Evolutionary conservation across 495 filamentous ascomycete genomes (phyloP), one percentile per base, ranked within the genome.

Genomic region (Penicillium alfredii): DNA sequence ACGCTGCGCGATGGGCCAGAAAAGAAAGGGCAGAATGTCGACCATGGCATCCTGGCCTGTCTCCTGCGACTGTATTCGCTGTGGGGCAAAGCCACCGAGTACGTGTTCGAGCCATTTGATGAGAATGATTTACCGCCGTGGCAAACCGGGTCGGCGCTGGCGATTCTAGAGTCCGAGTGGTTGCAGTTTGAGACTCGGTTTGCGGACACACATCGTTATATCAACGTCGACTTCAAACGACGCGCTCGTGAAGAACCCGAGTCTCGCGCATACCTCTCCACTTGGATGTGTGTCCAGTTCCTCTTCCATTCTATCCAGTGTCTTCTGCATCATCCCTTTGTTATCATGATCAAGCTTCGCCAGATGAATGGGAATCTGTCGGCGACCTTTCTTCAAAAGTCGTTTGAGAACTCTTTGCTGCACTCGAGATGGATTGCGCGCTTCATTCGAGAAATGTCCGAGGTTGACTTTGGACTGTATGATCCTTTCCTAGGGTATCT

Each of bases 121-220:
- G 41, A 49, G 19, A 42, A 25, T 19, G 16, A 40, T 1, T 30
- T 53, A 10, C 49, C 52, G 5, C 55, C 55, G 1, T 59, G 55
- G 55, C 52, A 50, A 25, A 45, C 45, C 10, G 55, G 55, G 20
- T 59, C 55, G 1, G 38, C 55, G 7, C 35, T 56, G 9, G 43
- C 52, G 6, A 39, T 49, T 8, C 43, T 59, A 1, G 55, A 59
- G 18, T 59, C 55, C 7, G 52, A 56, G 21, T 59, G 55, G 55
- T 38, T 59, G 44, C 44, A 56, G 10, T 59, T 59, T 27, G 52
- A 59, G 15, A 59, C 52, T 2, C 49, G 49, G 21, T 59, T 59
- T 24, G 49, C 49, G 15, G 49, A 59, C 16, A 38, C 41, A 0
- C 52, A 59, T 26, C 52, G 55, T 6, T 59, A 59, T 20, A 49